Percentiles rank a stretch among this genome's conserved stretches.
These are phyloP conservation scores for Zopfia rhizophila DNA, from an alignment of 2,329 filamentous ascomycete species.

Conservation along the genomic window DNA sequence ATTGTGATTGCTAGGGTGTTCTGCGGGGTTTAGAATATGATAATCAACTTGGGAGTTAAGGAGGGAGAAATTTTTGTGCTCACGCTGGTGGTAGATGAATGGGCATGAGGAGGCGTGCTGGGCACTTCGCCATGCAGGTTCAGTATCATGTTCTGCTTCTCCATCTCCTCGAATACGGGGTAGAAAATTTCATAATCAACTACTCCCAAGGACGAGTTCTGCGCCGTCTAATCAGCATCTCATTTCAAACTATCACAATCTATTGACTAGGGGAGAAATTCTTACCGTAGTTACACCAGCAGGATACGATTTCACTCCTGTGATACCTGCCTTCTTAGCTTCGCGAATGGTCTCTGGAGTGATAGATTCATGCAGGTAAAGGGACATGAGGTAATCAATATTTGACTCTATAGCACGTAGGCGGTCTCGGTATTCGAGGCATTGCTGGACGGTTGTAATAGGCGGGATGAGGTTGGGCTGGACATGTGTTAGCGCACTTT, in stretches of 20 bases:
- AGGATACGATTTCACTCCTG: slow-evolving; percentile 76
- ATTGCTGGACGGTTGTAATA: slow-evolving; percentile 60
- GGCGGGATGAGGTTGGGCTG: slow-evolving; percentile 63
- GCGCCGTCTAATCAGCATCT: slow-evolving; percentile 29
- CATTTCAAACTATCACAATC: neutral
- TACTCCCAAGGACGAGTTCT: slow-evolving; percentile 73
- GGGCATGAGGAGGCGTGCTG: slow-evolving; percentile 52
- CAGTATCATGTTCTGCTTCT: slow-evolving; percentile 80
- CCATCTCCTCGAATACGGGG: slow-evolving; percentile 89
- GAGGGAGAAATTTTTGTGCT: slow-evolving; percentile 50
- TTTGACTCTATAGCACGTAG: slow-evolving; percentile 59
- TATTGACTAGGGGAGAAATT: neutral
- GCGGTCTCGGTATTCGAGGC: slow-evolving; percentile 57
- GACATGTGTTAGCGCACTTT: no score
- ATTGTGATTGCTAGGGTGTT: slow-evolving; percentile 47
- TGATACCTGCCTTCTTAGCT: slow-evolving; percentile 77
- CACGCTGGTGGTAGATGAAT: slow-evolving; percentile 22
- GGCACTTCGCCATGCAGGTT: slow-evolving; percentile 95
- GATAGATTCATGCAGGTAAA: slow-evolving; percentile 62
- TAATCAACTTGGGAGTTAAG: no score
- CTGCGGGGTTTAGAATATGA: no score
- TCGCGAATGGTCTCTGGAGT: slow-evolving; percentile 70
- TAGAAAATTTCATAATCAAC: slow-evolving; percentile 76
- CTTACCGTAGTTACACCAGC: slow-evolving; percentile 54
- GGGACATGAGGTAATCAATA: slow-evolving; percentile 62